Evolutionary conservation across 306 rosid genomes (phyloP), one percentile per base, ranked within the genome.

Genomic region (Cicer chorassanicum): DNA sequence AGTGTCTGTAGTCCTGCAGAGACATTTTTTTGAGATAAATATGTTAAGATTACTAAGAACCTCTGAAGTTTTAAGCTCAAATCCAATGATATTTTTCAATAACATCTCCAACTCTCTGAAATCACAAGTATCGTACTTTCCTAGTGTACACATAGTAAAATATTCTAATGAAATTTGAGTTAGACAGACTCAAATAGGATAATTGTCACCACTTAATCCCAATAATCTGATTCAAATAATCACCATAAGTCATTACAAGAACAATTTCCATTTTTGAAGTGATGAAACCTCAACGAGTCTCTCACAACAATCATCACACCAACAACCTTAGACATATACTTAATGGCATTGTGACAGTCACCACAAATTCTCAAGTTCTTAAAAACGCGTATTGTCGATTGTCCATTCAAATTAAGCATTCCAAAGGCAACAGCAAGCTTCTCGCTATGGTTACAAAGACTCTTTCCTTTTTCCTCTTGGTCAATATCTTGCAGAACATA

Each of bases 251-350:
- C 79, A 19, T 79, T 78, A 69, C 89, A 84, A 14, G 86, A 84
- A 79, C 87, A 86, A 65, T 46, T 70, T 19, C 79, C 88, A 81
- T 81, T 42, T 64, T 63, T 51, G 57, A 82, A 86, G 72, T 83
- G 88, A 86, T 85, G 91, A 80, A 81, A 87, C 82, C 91, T 83
- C 69, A 76, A 72, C 34, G 88, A 70, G 62, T 87, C 89, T 68
- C 86, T 77, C 12, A 83, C 89, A 56, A 86, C 59, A 60, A 86
- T 81, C 19, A 55, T 74, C 82, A 85, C 72, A 61, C 79, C 85
- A 72, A 81, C 87, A 36, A 83, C 83, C 72, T 77, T 78, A 1
- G 81, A 79, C 84, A 83, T 80, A 59, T 79, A 77, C 75, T 85
- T 87, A 64, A 87, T 87, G 70, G 36, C 36, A 29, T 29, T 29